Conservation (phyloP, 768 basidiomycete genomes). For the Leccinum uliginosum region DNA sequence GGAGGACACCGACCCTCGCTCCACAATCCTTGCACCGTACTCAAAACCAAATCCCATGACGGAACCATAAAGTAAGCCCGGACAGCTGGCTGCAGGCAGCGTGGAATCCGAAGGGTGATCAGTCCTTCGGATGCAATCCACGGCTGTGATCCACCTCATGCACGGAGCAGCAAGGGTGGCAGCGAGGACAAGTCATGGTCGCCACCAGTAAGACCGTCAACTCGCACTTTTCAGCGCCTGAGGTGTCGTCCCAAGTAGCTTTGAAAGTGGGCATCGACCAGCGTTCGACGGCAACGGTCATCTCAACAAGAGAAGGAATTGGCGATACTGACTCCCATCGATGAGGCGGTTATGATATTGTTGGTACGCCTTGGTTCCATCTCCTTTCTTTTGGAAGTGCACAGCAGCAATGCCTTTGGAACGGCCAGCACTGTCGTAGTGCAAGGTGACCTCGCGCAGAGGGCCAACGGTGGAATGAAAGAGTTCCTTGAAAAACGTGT, state of each 20-base stretch:
- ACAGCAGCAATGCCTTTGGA: slow-evolving; percentile 91
- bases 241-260: slow-evolving; percentile 22
- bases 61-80: slow-evolving; percentile 26
- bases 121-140: slow-evolving; percentile 23
- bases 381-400: slow-evolving; percentile 79
- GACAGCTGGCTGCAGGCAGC: slow-evolving; percentile 24
- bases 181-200: slow-evolving; percentile 29
- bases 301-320: slow-evolving; percentile 33
- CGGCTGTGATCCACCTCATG: slow-evolving; percentile 23
- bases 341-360: slow-evolving; percentile 98
- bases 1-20: slow-evolving; percentile 26
- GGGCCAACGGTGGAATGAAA: slow-evolving; percentile 89
- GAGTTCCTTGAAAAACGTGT: slow-evolving; percentile 64
- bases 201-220: slow-evolving; percentile 27
- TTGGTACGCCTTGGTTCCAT: slow-evolving; percentile 87
- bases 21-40: slow-evolving; percentile 31
- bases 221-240: slow-evolving; percentile 29
- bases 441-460: slow-evolving; percentile 76
- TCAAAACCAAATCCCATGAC: slow-evolving; percentile 31
- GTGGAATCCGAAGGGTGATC: slow-evolving; percentile 26
- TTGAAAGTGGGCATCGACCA: slow-evolving; percentile 20
- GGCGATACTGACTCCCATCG: slow-evolving; percentile 99
- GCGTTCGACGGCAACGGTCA: slow-evolving; percentile 19
- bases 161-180: slow-evolving; percentile 13
- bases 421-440: slow-evolving; percentile 79